Base-by-base conservation (phyloP, 2,329 filamentous ascomycete species). In the Aspergillus neoniger region DNA sequence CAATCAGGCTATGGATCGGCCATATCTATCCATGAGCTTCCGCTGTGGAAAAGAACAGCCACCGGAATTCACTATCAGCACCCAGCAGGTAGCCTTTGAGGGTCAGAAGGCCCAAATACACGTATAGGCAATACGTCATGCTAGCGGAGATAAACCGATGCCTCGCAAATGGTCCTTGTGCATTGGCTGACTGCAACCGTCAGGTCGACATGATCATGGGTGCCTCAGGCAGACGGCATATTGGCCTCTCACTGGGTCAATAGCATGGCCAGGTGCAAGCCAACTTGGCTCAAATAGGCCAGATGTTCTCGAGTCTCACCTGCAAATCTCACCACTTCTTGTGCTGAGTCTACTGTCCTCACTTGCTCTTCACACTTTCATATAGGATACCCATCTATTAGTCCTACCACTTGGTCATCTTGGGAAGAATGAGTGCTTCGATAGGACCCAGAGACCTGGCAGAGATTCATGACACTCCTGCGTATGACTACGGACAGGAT, bases 11-110 rank as follows among this genome's bases (percentile, higher is more conserved):
- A 30, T 36, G 15, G 38, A 25, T 32, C 12, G 10, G 14, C 30
- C 53, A 30, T 55, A 55, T 47, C 53, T 55, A 30, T 47, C 53
- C 28, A 55, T 12, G 21, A 47, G 15, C 25, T 30, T 55, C 53
- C 25, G 39, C 19, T 25, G 9, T 14, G 23, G 51, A 47, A 47
- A 17, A 32, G 25, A 50, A 10, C 30, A 19, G 14, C n/a, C 25
- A n/a, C 25, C 25, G 19, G 47, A 9, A 19, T 19, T 30, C 25
- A 17, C 17, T 55, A 47, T 30, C 25, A 36, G 39, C 25, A 15
- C 8, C 30, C 39, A 15, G 39, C 10, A 36, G 32, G 12, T 12
- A 36, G 12, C 32, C 32, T 21, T 17, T 47, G 4, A 5, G 25
- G 30, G 25, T 32, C 5, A 23, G 32, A 25, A 25, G 15, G 25